Evolutionary conservation across 352 stramenopile genomes (phyloP), one percentile per base, ranked within the genome.

Genomic region (Globisporangium alternatum): DNA sequence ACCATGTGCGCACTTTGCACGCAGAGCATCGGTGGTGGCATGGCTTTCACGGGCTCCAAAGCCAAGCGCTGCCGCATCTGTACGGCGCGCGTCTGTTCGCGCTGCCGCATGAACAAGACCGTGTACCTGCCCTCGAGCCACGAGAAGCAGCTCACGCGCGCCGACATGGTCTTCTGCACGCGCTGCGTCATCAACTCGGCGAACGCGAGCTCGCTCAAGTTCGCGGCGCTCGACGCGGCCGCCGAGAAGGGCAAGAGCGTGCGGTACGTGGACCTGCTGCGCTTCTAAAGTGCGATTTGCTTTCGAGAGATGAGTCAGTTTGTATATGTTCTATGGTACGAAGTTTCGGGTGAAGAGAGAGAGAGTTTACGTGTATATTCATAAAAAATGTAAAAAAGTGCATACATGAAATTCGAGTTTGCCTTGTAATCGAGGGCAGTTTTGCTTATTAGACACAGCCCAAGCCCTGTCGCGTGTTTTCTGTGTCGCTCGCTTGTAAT

Each of bases 141-240:
- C 60, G 59, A 71, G 33, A 75, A 61, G 47, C 68, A 58, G 5
- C 60, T 80, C n/a, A 64, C 30, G 15, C 44, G 56, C 30, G 64
- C 69, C 9, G 69, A 62, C 5, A 62, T 75, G 13, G n/a, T 48
- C 6, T 62, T 83, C 35, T 83, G 75, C 52, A 52, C 66, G 17
- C 62, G 64, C 47, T 80, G 72, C 43, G 45, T 80, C 60, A 51
- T 49, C 64, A 64, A 47, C 65, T 53, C 37, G 7, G 28, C 41
- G 5, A 35, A 15, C 8, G 57, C 28, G 13, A 25, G 22, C 9
- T 55, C 41, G 4, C 12, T 63, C 2, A 58, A 63, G 22, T 80
- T 65, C 5, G 64, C 47, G n/a, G 17, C 2, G 30, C 4, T 54
- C 64, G 39, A 70, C 5, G 15, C 30, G 52, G 19, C 28, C 21